Conservation (phyloP, 768 basidiomycete species). For the Termitomyces bulborhizus region DNA sequence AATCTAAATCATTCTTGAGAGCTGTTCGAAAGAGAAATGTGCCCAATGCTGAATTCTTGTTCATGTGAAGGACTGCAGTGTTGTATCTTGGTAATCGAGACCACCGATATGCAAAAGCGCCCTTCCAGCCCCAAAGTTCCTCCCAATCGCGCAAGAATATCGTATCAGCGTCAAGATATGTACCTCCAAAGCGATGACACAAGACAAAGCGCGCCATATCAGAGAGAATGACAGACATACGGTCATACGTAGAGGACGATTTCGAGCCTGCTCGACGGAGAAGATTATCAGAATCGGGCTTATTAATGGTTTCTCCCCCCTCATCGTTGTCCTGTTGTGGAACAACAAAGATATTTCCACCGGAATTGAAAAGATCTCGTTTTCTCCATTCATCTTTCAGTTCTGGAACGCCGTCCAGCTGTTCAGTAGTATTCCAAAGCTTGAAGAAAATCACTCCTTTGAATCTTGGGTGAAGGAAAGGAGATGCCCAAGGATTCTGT, state of each 20-base stretch:
- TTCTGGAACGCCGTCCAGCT: slow-evolving; percentile 88
- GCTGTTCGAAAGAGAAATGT: slow-evolving; percentile 93
- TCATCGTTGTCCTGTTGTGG: slow-evolving; percentile 32
- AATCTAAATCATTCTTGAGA: slow-evolving; percentile 88
- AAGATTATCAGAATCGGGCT: slow-evolving; percentile 36
- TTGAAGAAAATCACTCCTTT: slow-evolving; percentile 91
- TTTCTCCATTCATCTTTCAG: slow-evolving; percentile 86
- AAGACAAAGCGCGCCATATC: slow-evolving; percentile 97
- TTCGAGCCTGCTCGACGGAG: slow-evolving; percentile 81
- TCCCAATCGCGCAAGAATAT: slow-evolving; percentile 97
- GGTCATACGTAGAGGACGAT: slow-evolving; percentile 80
- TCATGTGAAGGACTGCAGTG: slow-evolving; percentile 92
- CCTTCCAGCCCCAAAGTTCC: slow-evolving; percentile 95
- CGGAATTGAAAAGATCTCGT: slow-evolving; percentile 84
- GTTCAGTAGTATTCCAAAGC: slow-evolving; percentile 98
- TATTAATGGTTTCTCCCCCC: slow-evolving; percentile 14
- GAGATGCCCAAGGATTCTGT: slow-evolving; percentile 88
- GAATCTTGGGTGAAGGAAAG: slow-evolving; percentile 91
- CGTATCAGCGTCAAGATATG: slow-evolving; percentile 96
- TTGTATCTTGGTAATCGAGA: slow-evolving; percentile 90
- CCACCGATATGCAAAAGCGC: slow-evolving; percentile 97
- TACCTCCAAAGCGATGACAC: slow-evolving; percentile 94
- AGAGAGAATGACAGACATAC: slow-evolving; percentile 87
- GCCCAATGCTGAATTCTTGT: slow-evolving; percentile 88
- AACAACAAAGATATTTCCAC: slow-evolving; percentile 68